phyloP scores from a whole-genome alignment of 768 basidiomycete genomes.

The Boletus sp. region DNA sequence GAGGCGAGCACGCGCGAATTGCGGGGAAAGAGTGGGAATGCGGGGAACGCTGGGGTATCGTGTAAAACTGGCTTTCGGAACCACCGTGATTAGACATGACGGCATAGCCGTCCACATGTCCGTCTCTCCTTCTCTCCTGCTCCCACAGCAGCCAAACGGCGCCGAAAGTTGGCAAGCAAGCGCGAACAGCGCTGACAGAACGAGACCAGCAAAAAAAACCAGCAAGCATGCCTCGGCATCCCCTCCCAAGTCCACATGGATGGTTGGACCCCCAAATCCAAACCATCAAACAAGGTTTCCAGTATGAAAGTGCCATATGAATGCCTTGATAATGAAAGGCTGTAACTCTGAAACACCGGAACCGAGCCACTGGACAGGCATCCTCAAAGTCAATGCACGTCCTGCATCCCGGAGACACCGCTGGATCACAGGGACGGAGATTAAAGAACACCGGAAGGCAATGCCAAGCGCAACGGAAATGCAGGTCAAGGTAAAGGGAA shows the following conservation, averaged over 20 bases:
- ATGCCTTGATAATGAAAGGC: not conserved
- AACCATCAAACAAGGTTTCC: not conserved
- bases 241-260: not conserved
- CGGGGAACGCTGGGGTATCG: slow-evolving; percentile 1
- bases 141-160: not conserved
- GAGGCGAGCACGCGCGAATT: not conserved
- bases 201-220: not conserved
- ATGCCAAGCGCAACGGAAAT: not conserved
- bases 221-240: not conserved
- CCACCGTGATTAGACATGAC: not conserved
- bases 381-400: not conserved
- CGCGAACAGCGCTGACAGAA: not conserved
- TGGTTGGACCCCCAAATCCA: not conserved
- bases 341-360: not conserved
- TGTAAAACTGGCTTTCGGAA: not conserved
- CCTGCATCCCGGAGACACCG: not conserved
- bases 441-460: slow-evolving; percentile 1
- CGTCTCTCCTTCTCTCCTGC: too few species aligned
- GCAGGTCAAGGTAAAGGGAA: not conserved
- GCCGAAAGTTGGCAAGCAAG: not conserved
- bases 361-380: not conserved
- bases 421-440: slow-evolving; percentile 1
- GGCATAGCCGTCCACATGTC: not conserved
- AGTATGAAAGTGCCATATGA: not conserved
- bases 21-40: slow-evolving; percentile 13